A percentile compares a stretch with the other conserved stretches of the same genome.
phyloP scores from a whole-genome alignment of 2,329 filamentous ascomycete species.

The Rhinocladiella similis region DNA sequence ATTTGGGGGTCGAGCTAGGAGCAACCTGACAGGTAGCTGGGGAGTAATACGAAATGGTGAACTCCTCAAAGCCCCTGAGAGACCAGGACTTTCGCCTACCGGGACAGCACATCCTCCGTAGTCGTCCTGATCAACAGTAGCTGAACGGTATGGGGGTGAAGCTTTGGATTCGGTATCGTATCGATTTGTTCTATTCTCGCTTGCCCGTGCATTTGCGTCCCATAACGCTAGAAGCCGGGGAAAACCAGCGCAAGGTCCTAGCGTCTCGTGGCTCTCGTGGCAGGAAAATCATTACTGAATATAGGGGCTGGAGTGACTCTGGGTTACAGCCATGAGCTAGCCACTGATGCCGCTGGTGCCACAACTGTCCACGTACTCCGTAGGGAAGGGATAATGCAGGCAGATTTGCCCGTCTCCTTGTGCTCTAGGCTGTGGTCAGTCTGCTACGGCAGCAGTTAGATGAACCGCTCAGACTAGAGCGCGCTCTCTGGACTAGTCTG shows the following conservation, averaged over 20 bases:
- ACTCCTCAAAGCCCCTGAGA: too few relatives aligned
- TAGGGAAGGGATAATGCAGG: background rate
- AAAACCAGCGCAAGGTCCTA: background rate
- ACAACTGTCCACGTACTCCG: background rate
- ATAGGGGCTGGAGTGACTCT: background rate
- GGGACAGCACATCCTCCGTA: too few relatives aligned
- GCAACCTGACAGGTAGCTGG: too few relatives aligned
- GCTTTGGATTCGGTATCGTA: too few relatives aligned
- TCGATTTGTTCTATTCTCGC: background rate
- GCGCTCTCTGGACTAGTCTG: background rate
- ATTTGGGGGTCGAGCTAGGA: too few relatives aligned
- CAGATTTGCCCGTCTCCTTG: too few relatives aligned
- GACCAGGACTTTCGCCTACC: too few relatives aligned
- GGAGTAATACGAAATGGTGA: too few relatives aligned
- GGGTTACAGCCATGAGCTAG: background rate
- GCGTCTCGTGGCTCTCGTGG: background rate
- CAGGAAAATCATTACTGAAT: background rate
- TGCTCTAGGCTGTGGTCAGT: background rate
- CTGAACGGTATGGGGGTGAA: too few relatives aligned
- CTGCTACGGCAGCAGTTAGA: background rate
- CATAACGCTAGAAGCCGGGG: slow-evolving; percentile 2
- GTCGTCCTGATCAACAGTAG: too few relatives aligned
- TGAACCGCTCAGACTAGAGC: background rate
- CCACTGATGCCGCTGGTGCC: background rate
- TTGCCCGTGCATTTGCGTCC: background rate